Evolutionary conservation across 208 protist genomes (phyloP).

Genomic region (Borovskyia barvae): DNA sequence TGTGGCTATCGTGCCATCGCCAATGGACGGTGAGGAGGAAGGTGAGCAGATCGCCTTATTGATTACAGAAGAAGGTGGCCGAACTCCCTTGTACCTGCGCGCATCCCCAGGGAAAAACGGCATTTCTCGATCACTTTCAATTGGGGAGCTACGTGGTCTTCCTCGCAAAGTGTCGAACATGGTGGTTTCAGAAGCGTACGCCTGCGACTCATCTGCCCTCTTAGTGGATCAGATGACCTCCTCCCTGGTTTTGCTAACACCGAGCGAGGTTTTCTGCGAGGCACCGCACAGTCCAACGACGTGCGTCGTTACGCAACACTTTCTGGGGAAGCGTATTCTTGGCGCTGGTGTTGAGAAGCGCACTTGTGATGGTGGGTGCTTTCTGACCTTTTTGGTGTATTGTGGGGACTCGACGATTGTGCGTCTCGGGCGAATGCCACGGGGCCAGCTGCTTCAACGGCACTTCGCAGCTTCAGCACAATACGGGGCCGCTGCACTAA

Average conservation of each 20-base stretch:
- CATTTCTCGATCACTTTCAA: not conserved
- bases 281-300: constrained; percentile 18
- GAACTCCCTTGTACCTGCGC: constrained; percentile 29
- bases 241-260: constrained; percentile 41
- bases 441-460: constrained; percentile 34
- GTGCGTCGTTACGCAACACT: constrained; percentile 43
- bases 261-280: constrained; percentile 32
- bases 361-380: constrained; percentile 20
- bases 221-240: constrained; percentile 45
- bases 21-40: constrained; percentile 2
- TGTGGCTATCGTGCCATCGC: constrained; percentile 23
- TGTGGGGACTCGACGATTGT: constrained; percentile 34
- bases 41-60: constrained; percentile 28
- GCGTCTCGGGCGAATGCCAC: constrained; percentile 34
- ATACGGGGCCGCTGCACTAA: constrained; percentile 21
- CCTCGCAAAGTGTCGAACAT: constrained; percentile 14
- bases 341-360: constrained; percentile 34
- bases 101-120: not conserved
- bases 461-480: constrained; percentile 23
- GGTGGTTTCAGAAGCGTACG: constrained; percentile 15
- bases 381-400: constrained; percentile 51
- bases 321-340: constrained; percentile 26
- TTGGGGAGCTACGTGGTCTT: constrained; percentile 3
- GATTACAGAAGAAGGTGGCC: constrained; percentile 35
- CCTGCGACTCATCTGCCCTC: constrained; percentile 21